Evolutionary conservation across 225 moss, liverwort and hornwort species (phyloP).

Genomic region (Pseudisothecium myosuroides): DNA sequence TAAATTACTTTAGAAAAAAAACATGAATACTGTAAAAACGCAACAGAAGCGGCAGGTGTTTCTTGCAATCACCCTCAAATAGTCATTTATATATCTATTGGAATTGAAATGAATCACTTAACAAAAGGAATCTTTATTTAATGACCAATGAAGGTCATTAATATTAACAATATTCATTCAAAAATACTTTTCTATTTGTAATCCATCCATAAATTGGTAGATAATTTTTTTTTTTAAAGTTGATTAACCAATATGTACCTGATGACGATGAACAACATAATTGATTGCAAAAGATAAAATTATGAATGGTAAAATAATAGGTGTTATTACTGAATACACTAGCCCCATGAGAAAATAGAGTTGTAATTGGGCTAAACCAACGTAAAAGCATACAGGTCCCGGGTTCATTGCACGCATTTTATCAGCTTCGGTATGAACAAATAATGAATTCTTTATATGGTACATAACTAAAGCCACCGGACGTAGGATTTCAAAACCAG

Average conservation of each 20-base stretch:
- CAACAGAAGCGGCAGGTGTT: too few species aligned
- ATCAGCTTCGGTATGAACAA: slow-evolving; percentile 41
- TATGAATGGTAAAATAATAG: slow-evolving; percentile 72
- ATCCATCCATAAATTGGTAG: background rate
- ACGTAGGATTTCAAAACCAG: slow-evolving; percentile 46
- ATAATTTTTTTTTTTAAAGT: too few species aligned
- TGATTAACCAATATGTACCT: background rate
- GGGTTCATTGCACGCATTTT: slow-evolving; percentile 54
- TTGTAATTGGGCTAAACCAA: slow-evolving; percentile 48
- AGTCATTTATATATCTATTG: too few species aligned
- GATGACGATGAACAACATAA: slow-evolving; percentile 67
- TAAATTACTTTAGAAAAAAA: too few species aligned
- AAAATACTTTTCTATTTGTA: too few species aligned
- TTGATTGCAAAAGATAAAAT: slow-evolving; percentile 48
- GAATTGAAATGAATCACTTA: background rate
- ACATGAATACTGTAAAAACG: too few species aligned
- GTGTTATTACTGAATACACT: slow-evolving; percentile 63
- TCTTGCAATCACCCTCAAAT: too few species aligned
- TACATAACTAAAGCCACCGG: slow-evolving; percentile 8
- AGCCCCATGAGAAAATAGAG: slow-evolving; percentile 79
- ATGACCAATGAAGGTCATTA: background rate
- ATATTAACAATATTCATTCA: rapidly evolving
- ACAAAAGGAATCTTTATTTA: background rate
- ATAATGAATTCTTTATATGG: slow-evolving; percentile 38
- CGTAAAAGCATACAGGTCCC: slow-evolving; percentile 26